Evolutionary conservation across 768 basidiomycete species (phyloP), one percentile per base, ranked within the genome.

Genomic region (Lentinula sp.): DNA sequence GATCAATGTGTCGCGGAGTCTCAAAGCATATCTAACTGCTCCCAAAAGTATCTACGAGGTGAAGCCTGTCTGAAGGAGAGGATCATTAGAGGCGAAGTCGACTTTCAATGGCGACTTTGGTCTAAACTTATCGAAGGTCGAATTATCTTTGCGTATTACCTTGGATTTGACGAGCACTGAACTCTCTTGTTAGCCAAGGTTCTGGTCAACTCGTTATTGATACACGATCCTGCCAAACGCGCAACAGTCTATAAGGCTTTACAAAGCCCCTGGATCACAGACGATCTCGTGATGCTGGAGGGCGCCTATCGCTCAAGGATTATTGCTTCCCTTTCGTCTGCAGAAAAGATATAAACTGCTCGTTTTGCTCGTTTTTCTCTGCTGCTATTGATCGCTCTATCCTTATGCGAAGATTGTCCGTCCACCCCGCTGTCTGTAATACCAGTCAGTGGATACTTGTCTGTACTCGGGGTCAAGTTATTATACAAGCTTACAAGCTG

Each of bases 51-150:
- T 28, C 60, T 73, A 6, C 78, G 71, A 66, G 80, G 77, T 33
- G 90, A 90, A 67, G 73, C 80, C 45, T 75, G 79, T 57, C 81
- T 91, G 48, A 91, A 91, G 71, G 77, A 81, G 60, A 80, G 88
- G 37, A 93, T 93, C 52, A 76, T 92, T 37, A 73, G 81, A 32
- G 86, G 85, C 12, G 76, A 77, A 9, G 72, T 88, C 16, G 79
- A 84, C 36, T 91, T 88, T 67, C 74, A 75, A 18, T 71, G 76
- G 23, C 66, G 74, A 33, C 72, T 81, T 15, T 93, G 91, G 91
- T 13, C 23, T 9, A 20, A 45, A 7, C 43, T 59, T 37, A 15
- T 7, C 4, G 18, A 48, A 59, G 57, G 57, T 59, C 12, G 13
- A 15, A 15, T 43, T 28, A 28, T 3, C 28, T 28, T 32, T 42